Base-by-base conservation (phyloP, 176 grass and related monocot species). In the Avena eriantha region DNA sequence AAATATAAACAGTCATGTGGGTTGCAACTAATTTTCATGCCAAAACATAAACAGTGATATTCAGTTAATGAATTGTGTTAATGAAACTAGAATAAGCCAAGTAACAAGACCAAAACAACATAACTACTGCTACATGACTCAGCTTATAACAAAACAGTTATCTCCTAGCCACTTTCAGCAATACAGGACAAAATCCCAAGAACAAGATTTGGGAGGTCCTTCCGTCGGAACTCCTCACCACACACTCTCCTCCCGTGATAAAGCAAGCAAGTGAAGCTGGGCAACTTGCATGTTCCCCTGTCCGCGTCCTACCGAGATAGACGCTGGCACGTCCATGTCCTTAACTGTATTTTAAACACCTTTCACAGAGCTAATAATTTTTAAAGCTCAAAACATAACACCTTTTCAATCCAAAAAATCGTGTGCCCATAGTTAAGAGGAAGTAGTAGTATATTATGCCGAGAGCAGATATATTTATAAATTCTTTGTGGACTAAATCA, bases 191-290 rank as follows among this genome's bases (percentile, higher is more conserved):
- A 56, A 8, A 69, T 78, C 56, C 50, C 73, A 56, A 39, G 39
- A 29, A 47, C 58, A 45, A 75, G 63, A 77, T 48, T 54, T 23
- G 73, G 66, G 22, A 90, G 29, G 71, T n/a, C 15, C 69, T n/a
- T 49, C 13, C 18, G 31, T 15, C 34, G 14, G 5, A 49, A 43
- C 64, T 49, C 86, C 86, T 70, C 79, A 56, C 48, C 26, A 34
- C 43, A 24, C 49, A 59, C 60, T 21, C 19, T 64, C 55, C 34
- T 69, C 69, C n/a, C 68, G 78, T 73, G 77, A 73, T 7, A 26
- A 22, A 14, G 63, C n/a, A 75, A 51, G 76, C 54, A 61, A 34
- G 49, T 48, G 10, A 77, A 55, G 74, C 7, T 85, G 26, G 26
- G 55, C 51, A 39, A 56, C 36, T 63, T 61, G 69, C 65, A 10